These are phyloP conservation scores for Candida loeiensis DNA, from an alignment of 805 yeast species.

Conservation along the genomic window DNA sequence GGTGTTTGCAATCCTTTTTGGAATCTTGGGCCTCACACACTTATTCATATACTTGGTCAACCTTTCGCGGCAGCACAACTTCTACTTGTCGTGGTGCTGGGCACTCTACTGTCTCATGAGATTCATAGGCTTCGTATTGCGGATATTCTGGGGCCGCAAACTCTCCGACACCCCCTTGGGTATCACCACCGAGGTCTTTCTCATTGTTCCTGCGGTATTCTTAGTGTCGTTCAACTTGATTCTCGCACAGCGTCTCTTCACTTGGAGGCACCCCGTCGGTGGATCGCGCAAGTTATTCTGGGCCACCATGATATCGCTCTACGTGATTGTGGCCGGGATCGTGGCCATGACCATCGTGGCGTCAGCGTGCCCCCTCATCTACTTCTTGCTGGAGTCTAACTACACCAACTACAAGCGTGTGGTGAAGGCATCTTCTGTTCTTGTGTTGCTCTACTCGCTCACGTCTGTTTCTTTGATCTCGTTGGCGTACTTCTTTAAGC, in stretches of 20 bases:
- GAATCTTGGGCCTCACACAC: conserved; percentile 47
- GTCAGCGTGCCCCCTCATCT: conserved; percentile 56
- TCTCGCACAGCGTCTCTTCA: conserved; percentile 68
- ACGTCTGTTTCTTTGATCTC: conserved; percentile 48
- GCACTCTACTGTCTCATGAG: conserved; percentile 51
- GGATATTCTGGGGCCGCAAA: conserved; percentile 59
- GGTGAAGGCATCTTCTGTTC: conserved; percentile 28
- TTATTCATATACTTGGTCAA: conserved; percentile 46
- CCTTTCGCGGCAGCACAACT: conserved; percentile 54
- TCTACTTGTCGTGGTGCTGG: conserved; percentile 53
- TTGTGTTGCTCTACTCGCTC: conserved; percentile 45
- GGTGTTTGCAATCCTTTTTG: conserved; percentile 52
- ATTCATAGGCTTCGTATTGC: conserved; percentile 54
- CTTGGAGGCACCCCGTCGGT: conserved; percentile 73
- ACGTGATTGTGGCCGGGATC: conserved; percentile 52
- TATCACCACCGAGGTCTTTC: conserved; percentile 52
- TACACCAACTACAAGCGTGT: conserved; percentile 47
- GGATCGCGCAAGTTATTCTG: conserved; percentile 54
- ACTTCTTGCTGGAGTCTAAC: conserved; percentile 45
- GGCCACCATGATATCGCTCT: conserved; percentile 46
- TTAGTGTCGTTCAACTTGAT: conserved; percentile 59
- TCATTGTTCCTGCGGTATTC: conserved; percentile 55
- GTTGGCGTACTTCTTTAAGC: conserved; percentile 52
- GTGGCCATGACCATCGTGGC: conserved; percentile 69
- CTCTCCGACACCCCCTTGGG: conserved; percentile 46